Evolutionary conservation across 1,284 basidiomycete genomes (phyloP).

Genomic region (Mycosarcoma maydis): DNA sequence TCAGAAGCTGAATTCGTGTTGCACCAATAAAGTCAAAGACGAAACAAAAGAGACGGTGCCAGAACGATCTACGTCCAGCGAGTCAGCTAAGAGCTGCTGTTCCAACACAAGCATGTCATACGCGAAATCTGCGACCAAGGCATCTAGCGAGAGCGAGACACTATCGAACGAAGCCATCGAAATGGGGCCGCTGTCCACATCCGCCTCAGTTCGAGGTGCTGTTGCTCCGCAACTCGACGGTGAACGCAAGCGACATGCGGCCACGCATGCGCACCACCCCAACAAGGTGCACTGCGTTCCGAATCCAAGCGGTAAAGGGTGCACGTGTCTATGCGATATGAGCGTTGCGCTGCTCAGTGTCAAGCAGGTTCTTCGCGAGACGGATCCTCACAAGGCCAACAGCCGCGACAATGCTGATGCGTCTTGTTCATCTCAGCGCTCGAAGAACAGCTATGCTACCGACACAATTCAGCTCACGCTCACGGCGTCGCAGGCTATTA

Average conservation of each 20-base stretch:
- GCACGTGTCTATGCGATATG: slow-evolving; percentile 63
- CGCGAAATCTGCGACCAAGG: neutral
- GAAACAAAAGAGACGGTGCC: neutral
- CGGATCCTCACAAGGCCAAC: slow-evolving; percentile 18
- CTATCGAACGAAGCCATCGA: neutral
- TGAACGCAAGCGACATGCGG: slow-evolving; percentile 18
- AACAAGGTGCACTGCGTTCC: slow-evolving; percentile 65
- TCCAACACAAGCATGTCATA: slow-evolving; percentile 2
- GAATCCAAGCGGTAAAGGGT: slow-evolving; percentile 61
- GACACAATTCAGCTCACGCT: slow-evolving; percentile 61
- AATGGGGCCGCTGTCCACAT: slow-evolving; percentile 34
- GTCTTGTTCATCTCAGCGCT: neutral
- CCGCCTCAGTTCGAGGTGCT: slow-evolving; percentile 13
- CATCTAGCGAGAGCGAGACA: neutral
- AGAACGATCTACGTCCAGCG: neutral
- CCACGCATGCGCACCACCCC: slow-evolving; percentile 23
- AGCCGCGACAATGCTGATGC: neutral
- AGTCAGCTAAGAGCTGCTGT: slow-evolving; percentile 26
- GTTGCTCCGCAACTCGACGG: neutral
- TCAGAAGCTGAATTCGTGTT: slow-evolving; percentile 7
- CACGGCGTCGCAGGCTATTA: slow-evolving; percentile 59
- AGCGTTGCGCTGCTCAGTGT: slow-evolving; percentile 59
- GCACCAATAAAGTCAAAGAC: slow-evolving; percentile 1
- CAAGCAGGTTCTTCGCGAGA: slow-evolving; percentile 45
- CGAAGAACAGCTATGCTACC: slow-evolving; percentile 16